These are phyloP conservation scores for Penicillium odoratum DNA, from an alignment of 495 filamentous ascomycete species.

Conservation along the genomic window DNA sequence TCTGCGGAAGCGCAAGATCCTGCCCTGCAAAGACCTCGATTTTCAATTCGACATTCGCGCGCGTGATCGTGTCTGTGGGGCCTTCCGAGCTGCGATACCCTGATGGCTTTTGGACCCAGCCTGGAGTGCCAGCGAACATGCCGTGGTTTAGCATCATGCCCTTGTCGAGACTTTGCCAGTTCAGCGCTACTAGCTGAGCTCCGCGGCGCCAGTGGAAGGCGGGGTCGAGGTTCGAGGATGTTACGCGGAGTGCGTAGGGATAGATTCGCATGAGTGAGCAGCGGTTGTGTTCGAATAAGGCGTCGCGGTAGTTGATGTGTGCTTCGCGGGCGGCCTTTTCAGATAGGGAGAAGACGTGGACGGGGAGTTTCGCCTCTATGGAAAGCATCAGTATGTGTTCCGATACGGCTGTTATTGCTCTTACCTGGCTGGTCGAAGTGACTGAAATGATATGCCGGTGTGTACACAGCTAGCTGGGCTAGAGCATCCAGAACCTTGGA, in stretches of 20 bases:
- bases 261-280: conserved; percentile 84
- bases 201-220: conserved; percentile 82
- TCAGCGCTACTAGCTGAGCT: conserved; percentile 88
- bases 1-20: conserved; percentile 48
- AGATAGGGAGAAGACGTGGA: conserved; percentile 84
- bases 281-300: conserved; percentile 81
- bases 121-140: conserved; percentile 80
- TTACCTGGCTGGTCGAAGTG: conserved; percentile 59
- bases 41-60: conserved; percentile 40
- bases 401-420: neutral
- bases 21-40: conserved; percentile 57
- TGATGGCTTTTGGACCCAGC: conserved; percentile 82
- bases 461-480: conserved; percentile 77
- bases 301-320: conserved; percentile 56
- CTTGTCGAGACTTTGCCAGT: conserved; percentile 89
- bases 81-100: conserved; percentile 55
- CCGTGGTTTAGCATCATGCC: conserved; percentile 96
- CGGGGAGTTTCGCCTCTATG: conserved; percentile 67
- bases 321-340: conserved; percentile 75
- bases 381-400: neutral
- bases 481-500: conserved; percentile 75
- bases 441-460: conserved; percentile 75
- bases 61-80: conserved; percentile 23
- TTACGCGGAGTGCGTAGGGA: conserved; percentile 77
- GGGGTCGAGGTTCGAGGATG: conserved; percentile 84